Percentiles rank a stretch among this genome's conserved stretches.
Conservation (phyloP, 1,139 yeast species). For the Geotrichum phurueaensis region DNA sequence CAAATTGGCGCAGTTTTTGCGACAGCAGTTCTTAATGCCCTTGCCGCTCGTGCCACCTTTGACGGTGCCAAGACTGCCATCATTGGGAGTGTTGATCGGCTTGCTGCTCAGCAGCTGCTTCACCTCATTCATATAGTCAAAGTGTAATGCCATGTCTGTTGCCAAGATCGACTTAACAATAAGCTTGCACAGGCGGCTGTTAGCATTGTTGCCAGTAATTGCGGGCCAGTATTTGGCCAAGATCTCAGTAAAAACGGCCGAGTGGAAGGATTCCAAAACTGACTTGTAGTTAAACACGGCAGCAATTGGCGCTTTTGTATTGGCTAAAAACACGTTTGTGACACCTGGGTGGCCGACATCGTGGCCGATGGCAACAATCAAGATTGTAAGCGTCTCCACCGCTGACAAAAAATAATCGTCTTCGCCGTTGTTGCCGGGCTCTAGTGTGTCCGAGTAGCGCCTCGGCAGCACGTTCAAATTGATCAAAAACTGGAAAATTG, state of each 20-base stretch:
- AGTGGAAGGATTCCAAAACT: slow-evolving; percentile 79
- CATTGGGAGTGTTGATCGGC: background rate
- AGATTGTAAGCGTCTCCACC: slow-evolving; percentile 50
- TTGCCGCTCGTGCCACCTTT: background rate
- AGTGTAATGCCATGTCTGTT: slow-evolving; percentile 92
- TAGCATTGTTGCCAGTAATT: slow-evolving; percentile 17
- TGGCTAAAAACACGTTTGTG: slow-evolving; percentile 66
- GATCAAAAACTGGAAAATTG: slow-evolving; percentile 61
- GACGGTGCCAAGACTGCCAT: background rate
- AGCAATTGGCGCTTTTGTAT: slow-evolving; percentile 62
- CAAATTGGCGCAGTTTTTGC: background rate
- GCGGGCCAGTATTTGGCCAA: slow-evolving; percentile 59
- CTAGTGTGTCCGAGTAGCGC: background rate
- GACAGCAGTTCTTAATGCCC: background rate
- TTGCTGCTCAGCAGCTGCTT: slow-evolving; percentile 18
- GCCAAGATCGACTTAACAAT: slow-evolving; percentile 53
- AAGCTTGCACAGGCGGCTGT: slow-evolving; percentile 18
- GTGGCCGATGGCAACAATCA: slow-evolving; percentile 87
- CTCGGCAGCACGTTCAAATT: slow-evolving; percentile 44
- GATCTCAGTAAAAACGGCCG: slow-evolving; percentile 60
- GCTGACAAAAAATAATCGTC: slow-evolving; percentile 27
- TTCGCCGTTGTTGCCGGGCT: background rate
- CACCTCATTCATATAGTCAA: slow-evolving; percentile 56
- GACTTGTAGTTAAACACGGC: slow-evolving; percentile 57
- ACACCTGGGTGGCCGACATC: slow-evolving; percentile 97